phyloP scores from a whole-genome alignment of 106 monocot genomes.

The Allium fistulosum region DNA sequence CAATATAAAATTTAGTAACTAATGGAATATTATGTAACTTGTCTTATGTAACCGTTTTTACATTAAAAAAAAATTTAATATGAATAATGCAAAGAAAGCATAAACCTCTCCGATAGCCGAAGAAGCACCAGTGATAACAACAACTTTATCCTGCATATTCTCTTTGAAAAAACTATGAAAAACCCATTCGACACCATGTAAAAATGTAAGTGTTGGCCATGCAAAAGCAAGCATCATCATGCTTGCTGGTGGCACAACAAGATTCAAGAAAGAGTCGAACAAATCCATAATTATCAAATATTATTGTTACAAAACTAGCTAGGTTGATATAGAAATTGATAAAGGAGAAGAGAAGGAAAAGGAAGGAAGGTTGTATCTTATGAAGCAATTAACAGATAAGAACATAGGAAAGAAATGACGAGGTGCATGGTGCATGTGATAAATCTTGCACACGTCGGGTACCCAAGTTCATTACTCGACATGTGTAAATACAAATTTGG shows the following conservation, averaged over 20 bases:
- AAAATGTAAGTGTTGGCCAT: constrained; percentile 62
- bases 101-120: constrained; percentile 66
- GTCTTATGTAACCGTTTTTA: too few relatives aligned
- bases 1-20: background rate
- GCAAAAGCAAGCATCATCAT: constrained; percentile 76
- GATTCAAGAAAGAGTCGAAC: constrained; percentile 43
- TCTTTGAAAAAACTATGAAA: constrained; percentile 33
- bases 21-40: background rate
- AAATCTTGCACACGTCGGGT: constrained; percentile 11
- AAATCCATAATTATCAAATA: constrained; percentile 20
- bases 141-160: constrained; percentile 71
- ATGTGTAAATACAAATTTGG: constrained; percentile 9
- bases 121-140: constrained; percentile 76
- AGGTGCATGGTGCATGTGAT: constrained; percentile 6
- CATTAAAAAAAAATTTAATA: too few relatives aligned
- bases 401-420: background rate
- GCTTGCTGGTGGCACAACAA: constrained; percentile 65
- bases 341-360: background rate
- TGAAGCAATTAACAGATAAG: background rate
- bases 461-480: constrained; percentile 2
- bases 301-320: background rate
- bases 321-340: background rate
- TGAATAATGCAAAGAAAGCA: background rate
- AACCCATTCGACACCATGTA: constrained; percentile 42
- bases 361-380: background rate